Base-by-base conservation (phyloP, 176 grass and related monocot genomes). In the Triticum dicoccoides region DNA sequence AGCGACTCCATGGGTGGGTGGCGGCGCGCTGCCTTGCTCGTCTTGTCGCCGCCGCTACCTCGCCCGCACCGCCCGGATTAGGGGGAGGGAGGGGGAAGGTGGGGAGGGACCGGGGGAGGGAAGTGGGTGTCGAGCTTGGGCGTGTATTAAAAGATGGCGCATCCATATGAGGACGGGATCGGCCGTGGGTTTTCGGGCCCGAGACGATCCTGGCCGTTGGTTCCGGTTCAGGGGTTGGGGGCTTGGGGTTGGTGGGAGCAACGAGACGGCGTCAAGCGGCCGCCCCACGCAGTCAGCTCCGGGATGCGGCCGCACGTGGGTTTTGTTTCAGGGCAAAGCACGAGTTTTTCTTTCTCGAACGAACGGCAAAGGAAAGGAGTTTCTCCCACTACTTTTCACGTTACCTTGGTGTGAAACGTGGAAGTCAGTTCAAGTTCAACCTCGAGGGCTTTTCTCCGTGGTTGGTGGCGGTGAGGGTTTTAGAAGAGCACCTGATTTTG, bases 1-100 rank as follows among this genome's bases (percentile, higher is more conserved):
- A 68, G 62, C 77, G 89, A 91, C 85, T 81, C 89, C 85, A 88
- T 88, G 44, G 42, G 3, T 88, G 49, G 38, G 74, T 49, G 73
- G 66, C 65, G 74, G 66, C 66, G 54, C 72, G 32, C 41, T 33
- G 73, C 45, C 33, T 54, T 76, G 73, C 24, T 76, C 73, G 73
- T 80, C 39, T 81, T 17, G 64, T 32, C 47, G 65, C 85, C 80
- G 65, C 58, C 68, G 67, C 75, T 82, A 25, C 66, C 66, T 63
- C 67, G 11, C 68, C 66, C 73, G 35, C 67, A 29, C 80, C 80
- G 58, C 35, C 59, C 65, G 80, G 66, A 75, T 47, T 72, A n/a
- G 41, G 67, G 41, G 21, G 24, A 20, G 8, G 42, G 45, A 0
- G 11, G 21, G 32, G 69, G 8, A 27, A 25, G 70, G 15, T 11